Conservation (phyloP, 768 basidiomycete genomes). For the Tephrocybe sp. region DNA sequence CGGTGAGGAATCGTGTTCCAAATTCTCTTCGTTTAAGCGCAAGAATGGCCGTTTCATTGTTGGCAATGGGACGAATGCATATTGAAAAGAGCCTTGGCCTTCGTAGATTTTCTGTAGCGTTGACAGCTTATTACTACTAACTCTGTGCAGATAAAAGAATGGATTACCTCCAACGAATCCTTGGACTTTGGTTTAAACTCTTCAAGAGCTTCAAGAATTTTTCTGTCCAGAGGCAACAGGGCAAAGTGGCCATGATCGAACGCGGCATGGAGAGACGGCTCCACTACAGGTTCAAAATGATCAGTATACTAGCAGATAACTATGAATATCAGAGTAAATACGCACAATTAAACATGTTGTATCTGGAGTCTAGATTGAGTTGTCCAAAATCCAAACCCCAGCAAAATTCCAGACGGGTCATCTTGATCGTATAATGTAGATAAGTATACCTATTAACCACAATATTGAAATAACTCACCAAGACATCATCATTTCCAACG, state of each 20-base stretch:
- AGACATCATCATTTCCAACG: neutral
- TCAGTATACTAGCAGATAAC: too few species aligned
- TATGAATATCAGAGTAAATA: too few species aligned
- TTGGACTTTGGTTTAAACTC: neutral
- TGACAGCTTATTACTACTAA: too few species aligned
- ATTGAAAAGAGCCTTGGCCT: neutral
- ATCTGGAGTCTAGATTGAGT: neutral
- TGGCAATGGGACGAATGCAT: constrained; percentile 2
- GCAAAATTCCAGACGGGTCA: neutral
- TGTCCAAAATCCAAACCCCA: neutral
- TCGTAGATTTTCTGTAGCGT: neutral
- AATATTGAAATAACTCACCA: neutral
- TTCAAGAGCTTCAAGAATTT: neutral
- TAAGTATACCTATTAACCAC: too few species aligned
- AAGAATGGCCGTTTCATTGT: neutral
- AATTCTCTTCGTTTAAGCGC: neutral
- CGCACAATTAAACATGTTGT: neutral
- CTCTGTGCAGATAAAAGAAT: too few species aligned
- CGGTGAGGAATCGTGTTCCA: too few species aligned
- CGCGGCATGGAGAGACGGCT: neutral
- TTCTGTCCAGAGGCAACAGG: neutral
- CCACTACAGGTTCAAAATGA: neutral
- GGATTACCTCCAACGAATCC: neutral
- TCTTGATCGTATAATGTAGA: neutral
- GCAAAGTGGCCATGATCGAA: neutral